These are phyloP conservation scores for Rhodotorula sp. DNA, from an alignment of 1,284 basidiomycete species.

Conservation along the genomic window DNA sequence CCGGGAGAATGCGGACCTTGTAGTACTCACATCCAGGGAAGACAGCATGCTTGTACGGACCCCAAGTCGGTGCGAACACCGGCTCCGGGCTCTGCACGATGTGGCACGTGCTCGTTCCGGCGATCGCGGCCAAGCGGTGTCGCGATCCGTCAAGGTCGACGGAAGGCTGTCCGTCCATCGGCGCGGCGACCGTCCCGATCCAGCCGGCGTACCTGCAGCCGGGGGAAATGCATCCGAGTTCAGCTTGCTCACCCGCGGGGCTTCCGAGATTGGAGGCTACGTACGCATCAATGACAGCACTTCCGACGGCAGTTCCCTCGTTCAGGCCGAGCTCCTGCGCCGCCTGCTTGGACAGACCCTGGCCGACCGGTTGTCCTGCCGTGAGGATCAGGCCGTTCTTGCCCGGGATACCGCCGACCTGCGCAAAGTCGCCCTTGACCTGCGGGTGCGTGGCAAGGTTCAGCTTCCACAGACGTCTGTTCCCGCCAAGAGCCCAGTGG, in stretches of 20 bases:
- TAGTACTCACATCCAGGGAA: conserved; percentile 69
- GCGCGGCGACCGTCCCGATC: conserved; percentile 91
- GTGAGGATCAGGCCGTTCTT: conserved; percentile 66
- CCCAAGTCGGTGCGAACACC: conserved; percentile 91
- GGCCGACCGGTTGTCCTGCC: conserved; percentile 88
- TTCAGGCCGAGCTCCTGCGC: conserved; percentile 81
- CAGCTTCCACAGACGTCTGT: not conserved
- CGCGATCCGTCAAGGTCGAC: conserved; percentile 53
- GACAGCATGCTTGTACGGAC: conserved; percentile 85
- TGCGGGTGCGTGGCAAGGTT: not conserved
- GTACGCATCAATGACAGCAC: conserved; percentile 90
- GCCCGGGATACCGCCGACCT: conserved; percentile 70
- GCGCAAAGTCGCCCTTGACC: conserved; percentile 63
- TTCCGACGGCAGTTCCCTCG: conserved; percentile 90
- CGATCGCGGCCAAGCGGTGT: conserved; percentile 84
- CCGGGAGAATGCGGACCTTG: not conserved
- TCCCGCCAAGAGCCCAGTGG: not conserved
- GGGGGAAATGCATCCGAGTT: too few relatives aligned
- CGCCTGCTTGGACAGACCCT: conserved; percentile 72
- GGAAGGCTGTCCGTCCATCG: conserved; percentile 57
- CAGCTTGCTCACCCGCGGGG: not conserved
- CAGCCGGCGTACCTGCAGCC: conserved; percentile 77
- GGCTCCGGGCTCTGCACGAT: conserved; percentile 72
- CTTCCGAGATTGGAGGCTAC: not conserved
- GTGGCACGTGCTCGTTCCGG: conserved; percentile 95